Evolutionary conservation across 2,329 filamentous ascomycete genomes (phyloP), one percentile per base, ranked within the genome.

Genomic region (Hypoxylon rubiginosum): DNA sequence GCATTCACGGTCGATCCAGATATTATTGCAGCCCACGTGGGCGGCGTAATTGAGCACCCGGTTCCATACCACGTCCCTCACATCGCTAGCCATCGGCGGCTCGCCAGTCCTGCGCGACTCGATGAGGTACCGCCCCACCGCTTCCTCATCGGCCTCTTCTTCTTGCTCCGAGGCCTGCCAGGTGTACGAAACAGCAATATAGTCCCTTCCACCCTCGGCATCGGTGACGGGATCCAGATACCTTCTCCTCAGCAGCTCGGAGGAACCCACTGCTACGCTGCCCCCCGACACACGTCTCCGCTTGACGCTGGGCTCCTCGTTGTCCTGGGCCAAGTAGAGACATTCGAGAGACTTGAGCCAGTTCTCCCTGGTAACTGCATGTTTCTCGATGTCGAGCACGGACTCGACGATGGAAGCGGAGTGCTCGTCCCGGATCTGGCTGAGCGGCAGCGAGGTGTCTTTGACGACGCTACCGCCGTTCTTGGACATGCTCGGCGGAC

Each of bases 1-100:
- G 39, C 74, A 76, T 57, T 76, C 74, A 52, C 68, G 65, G 50
- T 76, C 74, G 50, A 76, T 72, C 74, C 74, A 76, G 26, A 76
- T 70, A 26, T 73, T 68, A 6, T 72, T 59, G 68, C 74, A 76
- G 26, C 62, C 67, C 26, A 72, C 67, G 50, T 73, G 60, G 13
- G 67, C 52, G 39, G 74, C 71, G 62, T 72, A 76, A 32, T 61
- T 65, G 39, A 76, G 66, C 39, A 67, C 71, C 7, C 74, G 68
- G 13, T 69, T 62, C 73, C 71, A 75, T 41, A 76, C 72, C 8
- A 53, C 52, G 24, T 74, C 70, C 58, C 74, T 72, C 57, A 76
- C 73, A 28, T 64, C 54, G 58, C 70, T 75, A 8, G 71, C 65
- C 28, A 69, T 55, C 17, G 72, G 61, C 32, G 63, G 58, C 51